Evolutionary conservation across 805 yeast genomes (phyloP).

Genomic region (Schwanniomyces occidentalis): DNA sequence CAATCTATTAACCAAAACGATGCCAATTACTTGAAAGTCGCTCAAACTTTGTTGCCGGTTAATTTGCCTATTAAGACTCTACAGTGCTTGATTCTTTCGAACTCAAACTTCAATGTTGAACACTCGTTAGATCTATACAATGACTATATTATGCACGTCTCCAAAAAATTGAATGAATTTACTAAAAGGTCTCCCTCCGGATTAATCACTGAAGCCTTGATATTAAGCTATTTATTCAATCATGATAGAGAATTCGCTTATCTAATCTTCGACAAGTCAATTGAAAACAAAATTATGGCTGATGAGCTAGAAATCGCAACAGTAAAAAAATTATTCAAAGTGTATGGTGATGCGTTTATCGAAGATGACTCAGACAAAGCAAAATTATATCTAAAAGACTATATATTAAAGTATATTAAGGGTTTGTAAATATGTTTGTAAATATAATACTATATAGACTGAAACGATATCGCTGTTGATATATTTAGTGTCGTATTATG

Average conservation of each 20-base stretch:
- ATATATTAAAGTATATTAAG: conserved; percentile 12
- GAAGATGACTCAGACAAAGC: conserved; percentile 39
- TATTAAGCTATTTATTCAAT: conserved; percentile 42
- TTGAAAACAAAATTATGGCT: conserved; percentile 31
- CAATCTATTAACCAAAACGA: conserved; percentile 36
- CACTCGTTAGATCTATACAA: conserved; percentile 46
- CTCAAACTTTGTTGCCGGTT: conserved; percentile 36
- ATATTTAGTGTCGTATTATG: conserved; percentile 1
- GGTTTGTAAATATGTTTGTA: conserved; percentile 8
- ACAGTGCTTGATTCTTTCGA: conserved; percentile 43
- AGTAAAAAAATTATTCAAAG: conserved; percentile 45
- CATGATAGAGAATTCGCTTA: conserved; percentile 57
- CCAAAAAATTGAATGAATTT: conserved; percentile 26
- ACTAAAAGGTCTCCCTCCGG: conserved; percentile 43
- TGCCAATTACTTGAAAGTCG: conserved; percentile 32
- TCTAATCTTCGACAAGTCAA: conserved; percentile 49
- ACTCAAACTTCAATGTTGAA: conserved; percentile 39
- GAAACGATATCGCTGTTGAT: too few species aligned
- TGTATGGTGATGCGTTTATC: conserved; percentile 51
- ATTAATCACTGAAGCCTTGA: conserved; percentile 46
- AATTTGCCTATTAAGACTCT: conserved; percentile 31
- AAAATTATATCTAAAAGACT: conserved; percentile 29
- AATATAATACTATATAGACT: too few species aligned
- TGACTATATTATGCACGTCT: conserved; percentile 39
- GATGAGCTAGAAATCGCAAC: conserved; percentile 41